phyloP scores from a whole-genome alignment of 176 grass and related monocot species.

The Hordeum marinum region DNA sequence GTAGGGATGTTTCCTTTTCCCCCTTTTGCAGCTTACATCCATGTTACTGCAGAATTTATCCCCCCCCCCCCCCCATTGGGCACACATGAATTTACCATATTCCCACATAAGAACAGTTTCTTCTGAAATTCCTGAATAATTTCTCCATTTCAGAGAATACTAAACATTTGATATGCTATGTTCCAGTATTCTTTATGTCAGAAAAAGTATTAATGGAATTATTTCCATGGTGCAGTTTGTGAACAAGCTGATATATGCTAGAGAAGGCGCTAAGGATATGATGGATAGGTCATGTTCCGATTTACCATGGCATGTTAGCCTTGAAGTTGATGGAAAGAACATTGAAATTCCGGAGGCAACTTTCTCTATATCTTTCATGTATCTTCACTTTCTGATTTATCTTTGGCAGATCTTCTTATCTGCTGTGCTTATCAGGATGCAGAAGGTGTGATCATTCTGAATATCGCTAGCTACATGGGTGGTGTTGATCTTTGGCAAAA shows the following conservation, averaged over 20 bases:
- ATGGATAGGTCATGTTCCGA: conserved; percentile 87
- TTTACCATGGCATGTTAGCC: conserved; percentile 83
- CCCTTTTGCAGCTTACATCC: background rate
- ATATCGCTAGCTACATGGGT: conserved; percentile 96
- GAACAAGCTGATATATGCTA: conserved; percentile 97
- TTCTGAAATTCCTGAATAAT: background rate
- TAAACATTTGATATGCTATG: background rate
- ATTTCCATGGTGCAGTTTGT: conserved; percentile 58
- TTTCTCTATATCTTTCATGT: conserved; percentile 22
- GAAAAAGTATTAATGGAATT: background rate
- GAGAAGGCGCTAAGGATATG: conserved; percentile 97
- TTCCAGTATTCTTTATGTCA: background rate
- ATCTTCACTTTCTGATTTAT: background rate
- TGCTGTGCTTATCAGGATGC: conserved; percentile 60
- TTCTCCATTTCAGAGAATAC: background rate
- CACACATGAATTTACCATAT: background rate
- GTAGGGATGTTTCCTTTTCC: conserved; percentile 25
- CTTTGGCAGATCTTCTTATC: conserved; percentile 22
- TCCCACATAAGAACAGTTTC: background rate
- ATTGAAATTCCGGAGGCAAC: conserved; percentile 82
- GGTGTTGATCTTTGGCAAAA: conserved; percentile 97
- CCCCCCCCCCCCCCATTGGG: background rate
- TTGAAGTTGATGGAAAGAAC: conserved; percentile 85
- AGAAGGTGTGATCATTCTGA: conserved; percentile 91
- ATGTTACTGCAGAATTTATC: background rate